phyloP scores from a whole-genome alignment of 495 filamentous ascomycete species.

The Oidiodendron maius region DNA sequence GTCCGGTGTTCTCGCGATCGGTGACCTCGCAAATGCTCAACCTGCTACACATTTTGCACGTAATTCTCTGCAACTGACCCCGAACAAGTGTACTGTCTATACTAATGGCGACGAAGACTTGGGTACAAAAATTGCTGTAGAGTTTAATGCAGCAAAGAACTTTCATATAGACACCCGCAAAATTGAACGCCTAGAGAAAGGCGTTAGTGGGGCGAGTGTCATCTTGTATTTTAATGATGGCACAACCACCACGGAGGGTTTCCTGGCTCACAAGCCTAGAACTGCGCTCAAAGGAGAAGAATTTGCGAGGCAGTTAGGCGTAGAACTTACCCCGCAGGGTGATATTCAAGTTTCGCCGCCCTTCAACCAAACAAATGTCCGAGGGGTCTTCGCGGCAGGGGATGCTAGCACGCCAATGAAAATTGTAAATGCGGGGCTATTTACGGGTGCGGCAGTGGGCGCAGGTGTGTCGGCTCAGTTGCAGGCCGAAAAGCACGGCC shows the following conservation, averaged over 20 bases:
- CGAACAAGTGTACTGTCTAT: no score
- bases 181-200: constrained; percentile 1
- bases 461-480: constrained; percentile 7
- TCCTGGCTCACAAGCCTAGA: constrained; percentile 19
- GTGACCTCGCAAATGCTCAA: constrained; percentile 5
- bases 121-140: no score
- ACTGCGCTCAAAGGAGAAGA: constrained; percentile 14
- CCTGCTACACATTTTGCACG: no score
- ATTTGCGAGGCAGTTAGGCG: constrained; percentile 27
- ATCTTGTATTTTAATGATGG: constrained; percentile 8
- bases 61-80: no score
- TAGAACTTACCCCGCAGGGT: constrained; percentile 23
- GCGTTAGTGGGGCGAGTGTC: not conserved
- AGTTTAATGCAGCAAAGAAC: not conserved
- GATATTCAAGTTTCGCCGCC: constrained; percentile 25
- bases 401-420: constrained; percentile 25
- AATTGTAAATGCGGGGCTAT: constrained; percentile 13
- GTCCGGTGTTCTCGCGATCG: constrained; percentile 30
- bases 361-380: constrained; percentile 28
- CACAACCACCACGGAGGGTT: constrained; percentile 11
- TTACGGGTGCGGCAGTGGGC: constrained; percentile 12
- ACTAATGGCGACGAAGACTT: no score
- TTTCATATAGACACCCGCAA: constrained; percentile 1
- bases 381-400: constrained; percentile 34
- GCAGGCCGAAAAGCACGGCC: not conserved